Evolutionary conservation across 345 rosid genomes (phyloP), one percentile per base, ranked within the genome.

Genomic region (Balakata baccata): DNA sequence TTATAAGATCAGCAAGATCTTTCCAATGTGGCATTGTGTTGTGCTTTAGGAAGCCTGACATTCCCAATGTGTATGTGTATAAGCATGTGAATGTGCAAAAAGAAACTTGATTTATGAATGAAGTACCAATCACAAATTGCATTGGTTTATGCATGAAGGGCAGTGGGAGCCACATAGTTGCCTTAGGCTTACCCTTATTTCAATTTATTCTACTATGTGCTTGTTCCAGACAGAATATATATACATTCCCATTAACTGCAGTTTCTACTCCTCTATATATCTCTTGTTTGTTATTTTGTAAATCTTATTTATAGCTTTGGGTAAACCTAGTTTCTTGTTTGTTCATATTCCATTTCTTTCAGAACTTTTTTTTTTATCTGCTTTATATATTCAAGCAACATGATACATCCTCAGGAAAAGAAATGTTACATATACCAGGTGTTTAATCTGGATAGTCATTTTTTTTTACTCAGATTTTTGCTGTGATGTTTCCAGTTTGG

Each of bases 401-500:
- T 23, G 25, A 53, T 25, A 0, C 16, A 5, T 43, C 9, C 46
- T 43, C 22, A 23, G 38, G 51, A 13, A 23, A 45, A 45, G 0
- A 7, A 11, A 46, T 34, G 3, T 3, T 17, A 5, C 17, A 37
- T 34, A 18, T 51, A 59, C 13, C 38, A 39, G 37, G 52, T n/a
- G 18, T 69, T 34, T 39, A 56, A 69, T 22, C 38, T 50, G 53
- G 68, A 39, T 39, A 11, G 18, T 18, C 17, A 13, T 25, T 39
- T 22, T n/a, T 29, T 29, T 29, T 29, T 1, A 29, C 34, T 29
- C 34, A 29, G 34, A 29, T 29, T 29, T 9, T 69, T 53, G 61
- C 39, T 56, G 7, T 4, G 43, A 71, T 73, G 25, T 71, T 37
- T 50, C 68, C 45, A 22, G 20, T 62, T 59, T 64, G 62, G 34